A percentile compares a stretch with the other conserved stretches of the same genome.
Evolutionary conservation across 768 basidiomycete species (phyloP).

Genomic region (Leccinellum luteum): DNA sequence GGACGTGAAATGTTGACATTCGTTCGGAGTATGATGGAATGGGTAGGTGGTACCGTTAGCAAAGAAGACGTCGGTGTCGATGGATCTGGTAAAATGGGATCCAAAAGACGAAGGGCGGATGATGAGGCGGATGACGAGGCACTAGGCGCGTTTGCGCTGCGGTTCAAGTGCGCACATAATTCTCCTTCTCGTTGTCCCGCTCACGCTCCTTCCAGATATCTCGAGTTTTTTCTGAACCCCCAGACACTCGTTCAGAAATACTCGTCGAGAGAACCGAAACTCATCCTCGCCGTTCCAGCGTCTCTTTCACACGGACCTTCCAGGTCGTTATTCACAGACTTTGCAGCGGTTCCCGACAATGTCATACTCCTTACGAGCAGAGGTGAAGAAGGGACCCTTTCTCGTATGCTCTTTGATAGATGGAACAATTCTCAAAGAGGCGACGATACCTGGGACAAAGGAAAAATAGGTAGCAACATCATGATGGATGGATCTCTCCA

Average conservation of each 20-base stretch:
- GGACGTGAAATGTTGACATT: constrained; percentile 92
- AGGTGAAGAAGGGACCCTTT: constrained; percentile 78
- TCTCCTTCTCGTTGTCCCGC: neutral
- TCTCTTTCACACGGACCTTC: constrained; percentile 93
- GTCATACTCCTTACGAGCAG: constrained; percentile 83
- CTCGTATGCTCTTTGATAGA: constrained; percentile 71
- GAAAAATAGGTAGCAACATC: constrained; percentile 82
- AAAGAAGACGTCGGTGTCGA: constrained; percentile 90
- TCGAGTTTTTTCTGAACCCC: constrained; percentile 89
- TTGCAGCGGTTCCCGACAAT: constrained; percentile 80
- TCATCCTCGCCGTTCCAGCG: constrained; percentile 90
- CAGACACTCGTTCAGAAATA: constrained; percentile 78
- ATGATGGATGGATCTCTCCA: constrained; percentile 73
- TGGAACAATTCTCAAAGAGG: constrained; percentile 86
- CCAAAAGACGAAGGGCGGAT: constrained; percentile 54
- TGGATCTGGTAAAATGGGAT: constrained; percentile 51
- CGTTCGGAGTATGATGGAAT: constrained; percentile 97
- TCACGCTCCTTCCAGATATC: constrained; percentile 51
- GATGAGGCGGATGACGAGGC: constrained; percentile 81
- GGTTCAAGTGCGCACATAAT: constrained; percentile 72
- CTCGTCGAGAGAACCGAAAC: constrained; percentile 85
- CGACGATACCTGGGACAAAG: constrained; percentile 84
- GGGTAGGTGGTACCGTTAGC: constrained; percentile 94
- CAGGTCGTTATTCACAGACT: constrained; percentile 79
- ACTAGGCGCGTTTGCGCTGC: constrained; percentile 78